Evolutionary conservation across 768 basidiomycete genomes (phyloP).

Genomic region (Auriscalpium vulgare): DNA sequence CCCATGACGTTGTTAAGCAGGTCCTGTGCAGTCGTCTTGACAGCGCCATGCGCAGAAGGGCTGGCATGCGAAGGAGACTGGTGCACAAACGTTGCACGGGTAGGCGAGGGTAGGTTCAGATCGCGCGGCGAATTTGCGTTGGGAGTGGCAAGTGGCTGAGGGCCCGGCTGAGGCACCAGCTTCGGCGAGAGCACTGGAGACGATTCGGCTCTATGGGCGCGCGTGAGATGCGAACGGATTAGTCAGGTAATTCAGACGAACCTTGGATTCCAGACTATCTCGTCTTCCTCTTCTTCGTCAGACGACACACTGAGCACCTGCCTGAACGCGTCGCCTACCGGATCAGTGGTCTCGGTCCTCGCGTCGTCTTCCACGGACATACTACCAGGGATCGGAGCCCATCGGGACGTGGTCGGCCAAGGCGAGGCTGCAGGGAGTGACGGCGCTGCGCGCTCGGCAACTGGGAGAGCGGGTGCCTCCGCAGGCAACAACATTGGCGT

Average conservation of each 20-base stretch:
- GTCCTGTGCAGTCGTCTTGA: slow-evolving; percentile 56
- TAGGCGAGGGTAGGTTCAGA: slow-evolving; percentile 21
- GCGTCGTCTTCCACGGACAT: slow-evolving; percentile 42
- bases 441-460: too few relatives aligned
- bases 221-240: slow-evolving; percentile 3
- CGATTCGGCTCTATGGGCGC: slow-evolving; percentile 3
- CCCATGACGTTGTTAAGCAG: slow-evolving; percentile 50
- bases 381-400: slow-evolving; percentile 19
- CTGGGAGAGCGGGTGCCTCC: too few relatives aligned
- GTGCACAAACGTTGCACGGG: slow-evolving; percentile 15
- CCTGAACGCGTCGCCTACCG: slow-evolving; percentile 61
- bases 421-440: background rate
- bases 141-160: too few relatives aligned
- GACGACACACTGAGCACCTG: slow-evolving; percentile 35
- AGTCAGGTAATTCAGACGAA: slow-evolving; percentile 17
- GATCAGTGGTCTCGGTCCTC: slow-evolving; percentile 68
- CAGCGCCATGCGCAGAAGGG: slow-evolving; percentile 9
- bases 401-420: slow-evolving; percentile 14
- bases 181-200: slow-evolving; percentile 9
- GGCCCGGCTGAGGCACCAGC: background rate
- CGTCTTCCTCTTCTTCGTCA: slow-evolving; percentile 50
- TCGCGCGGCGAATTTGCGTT: too few relatives aligned
- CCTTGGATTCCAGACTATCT: slow-evolving; percentile 74
- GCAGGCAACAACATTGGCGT: slow-evolving; percentile 5
- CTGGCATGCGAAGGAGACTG: slow-evolving; percentile 14